A percentile compares a stretch with the other conserved stretches of the same genome.
Evolutionary conservation across 176 grass and related monocot genomes (phyloP).

Genomic region (Avena eriantha): DNA sequence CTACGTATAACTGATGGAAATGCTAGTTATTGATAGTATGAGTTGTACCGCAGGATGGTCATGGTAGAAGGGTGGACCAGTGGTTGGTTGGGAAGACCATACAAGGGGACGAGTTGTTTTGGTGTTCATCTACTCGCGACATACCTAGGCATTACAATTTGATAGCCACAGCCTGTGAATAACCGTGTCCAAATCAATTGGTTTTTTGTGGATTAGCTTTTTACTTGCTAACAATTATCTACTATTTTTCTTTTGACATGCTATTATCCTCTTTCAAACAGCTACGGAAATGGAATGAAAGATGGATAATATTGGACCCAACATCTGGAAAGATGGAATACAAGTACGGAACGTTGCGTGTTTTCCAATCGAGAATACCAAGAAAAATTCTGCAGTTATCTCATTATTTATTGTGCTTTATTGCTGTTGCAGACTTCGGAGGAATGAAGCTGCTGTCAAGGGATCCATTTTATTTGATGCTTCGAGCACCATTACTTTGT

Average conservation of each 20-base stretch:
- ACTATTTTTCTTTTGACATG: constrained; percentile 7
- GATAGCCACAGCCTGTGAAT: not conserved
- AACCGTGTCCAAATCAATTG: not conserved
- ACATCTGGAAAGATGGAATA: constrained; percentile 99
- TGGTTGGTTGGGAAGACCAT: constrained; percentile 6
- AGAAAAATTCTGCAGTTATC: not conserved
- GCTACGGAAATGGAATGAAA: constrained; percentile 95
- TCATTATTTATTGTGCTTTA: constrained; percentile 11
- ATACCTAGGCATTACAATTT: not conserved
- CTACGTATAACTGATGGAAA: not conserved
- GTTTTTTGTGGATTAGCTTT: constrained; percentile 10
- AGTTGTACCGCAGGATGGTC: not conserved
- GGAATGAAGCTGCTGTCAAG: constrained; percentile 78
- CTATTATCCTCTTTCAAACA: constrained; percentile 48
- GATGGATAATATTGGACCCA: constrained; percentile 95
- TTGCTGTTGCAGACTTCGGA: constrained; percentile 61
- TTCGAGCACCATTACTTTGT: constrained; percentile 92
- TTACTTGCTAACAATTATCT: not conserved
- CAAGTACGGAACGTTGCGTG: constrained; percentile 61
- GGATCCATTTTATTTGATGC: constrained; percentile 89
- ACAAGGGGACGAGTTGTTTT: not conserved
- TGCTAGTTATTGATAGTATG: not conserved
- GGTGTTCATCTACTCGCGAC: not conserved
- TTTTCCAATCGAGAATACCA: constrained; percentile 35
- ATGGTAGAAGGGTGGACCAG: not conserved